phyloP scores from a whole-genome alignment of 805 yeast genomes.

The Suhomyces emberorum region DNA sequence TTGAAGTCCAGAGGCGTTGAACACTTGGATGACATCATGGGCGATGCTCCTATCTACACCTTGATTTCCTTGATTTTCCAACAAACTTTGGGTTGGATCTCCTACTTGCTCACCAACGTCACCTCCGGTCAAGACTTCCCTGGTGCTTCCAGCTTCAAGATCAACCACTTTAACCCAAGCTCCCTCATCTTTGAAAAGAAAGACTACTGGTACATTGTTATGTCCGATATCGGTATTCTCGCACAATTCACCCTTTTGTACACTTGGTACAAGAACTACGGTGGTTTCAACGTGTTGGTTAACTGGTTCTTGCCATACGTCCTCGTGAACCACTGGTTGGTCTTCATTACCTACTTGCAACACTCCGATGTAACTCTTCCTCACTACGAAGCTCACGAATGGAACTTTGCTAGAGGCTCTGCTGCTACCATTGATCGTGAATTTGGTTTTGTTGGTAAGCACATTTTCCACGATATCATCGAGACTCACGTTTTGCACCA shows the following conservation, averaged over 20 bases:
- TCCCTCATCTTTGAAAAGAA: conserved; percentile 53
- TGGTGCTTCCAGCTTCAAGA: conserved; percentile 40
- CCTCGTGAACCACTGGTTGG: conserved; percentile 65
- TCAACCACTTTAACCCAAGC: conserved; percentile 53
- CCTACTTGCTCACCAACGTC: conserved; percentile 45
- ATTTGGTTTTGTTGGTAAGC: conserved; percentile 56
- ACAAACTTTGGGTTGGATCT: conserved; percentile 55
- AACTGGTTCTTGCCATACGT: conserved; percentile 59
- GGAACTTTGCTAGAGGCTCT: conserved; percentile 67
- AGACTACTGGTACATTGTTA: conserved; percentile 53
- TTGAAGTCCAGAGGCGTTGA: conserved; percentile 29
- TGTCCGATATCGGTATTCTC: conserved; percentile 55
- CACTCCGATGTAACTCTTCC: conserved; percentile 61
- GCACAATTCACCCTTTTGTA: conserved; percentile 44
- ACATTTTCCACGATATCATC: conserved; percentile 55
- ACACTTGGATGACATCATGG: conserved; percentile 44
- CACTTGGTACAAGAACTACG: conserved; percentile 48
- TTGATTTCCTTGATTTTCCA: conserved; percentile 45
- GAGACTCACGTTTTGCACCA: conserved; percentile 60
- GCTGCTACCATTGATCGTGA: conserved; percentile 64
- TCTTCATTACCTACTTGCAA: conserved; percentile 59
- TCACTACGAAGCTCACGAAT: conserved; percentile 52
- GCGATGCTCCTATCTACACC: conserved; percentile 53
- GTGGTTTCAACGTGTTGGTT: conserved; percentile 48
- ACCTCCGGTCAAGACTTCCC: conserved; percentile 52